Evolutionary conservation across 768 basidiomycete genomes (phyloP), one percentile per base, ranked within the genome.

Genomic region (Piloderma croceum): DNA sequence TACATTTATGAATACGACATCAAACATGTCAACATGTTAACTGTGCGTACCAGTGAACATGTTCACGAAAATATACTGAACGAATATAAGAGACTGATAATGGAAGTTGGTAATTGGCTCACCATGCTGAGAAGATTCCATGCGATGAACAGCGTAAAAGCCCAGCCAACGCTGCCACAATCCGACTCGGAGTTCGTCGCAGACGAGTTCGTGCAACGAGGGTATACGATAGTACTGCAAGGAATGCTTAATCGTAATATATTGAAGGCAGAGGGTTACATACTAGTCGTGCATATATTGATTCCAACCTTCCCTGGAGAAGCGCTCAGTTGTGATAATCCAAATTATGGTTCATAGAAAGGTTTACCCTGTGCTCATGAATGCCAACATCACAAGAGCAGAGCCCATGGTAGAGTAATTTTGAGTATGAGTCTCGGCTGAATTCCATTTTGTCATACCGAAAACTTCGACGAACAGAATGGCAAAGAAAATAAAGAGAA

Each of bases 41-140:
- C 23, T 24, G 5, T 10, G 46, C 65, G 43, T 50, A 83, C 88
- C 90, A 62, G 90, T 92, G 59, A 93, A 93, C 81, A 96, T 80
- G 64, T 94, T 96, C 48, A 87, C 77, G 60, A 97, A 92, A 53
- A 97, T 92, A 60, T 92, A 96, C 92, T 93, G 57, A 20, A 24
- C 19, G 17, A 44, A 49, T 15, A 24, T 39, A 12, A 22, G 17
- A 23, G 24, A 25, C 20, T 20, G n/a, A n/a, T n/a, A n/a, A 24
- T 35, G 43, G 12, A 7, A 19, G 27, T 13, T 2, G 12, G n/a
- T 13, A 11, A 15, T 34, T 18, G 7, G 57, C 71, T 49, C 52
- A 90, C 89, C 91, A 94, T 93, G 75, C 87, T 90, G 22, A 97
- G 65, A 22, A 98, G 63, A 53, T 96, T 97, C 93, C 93, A 98